phyloP scores from a whole-genome alignment of 2,329 filamentous ascomycete genomes.

The Rhynchosporium secalis region DNA sequence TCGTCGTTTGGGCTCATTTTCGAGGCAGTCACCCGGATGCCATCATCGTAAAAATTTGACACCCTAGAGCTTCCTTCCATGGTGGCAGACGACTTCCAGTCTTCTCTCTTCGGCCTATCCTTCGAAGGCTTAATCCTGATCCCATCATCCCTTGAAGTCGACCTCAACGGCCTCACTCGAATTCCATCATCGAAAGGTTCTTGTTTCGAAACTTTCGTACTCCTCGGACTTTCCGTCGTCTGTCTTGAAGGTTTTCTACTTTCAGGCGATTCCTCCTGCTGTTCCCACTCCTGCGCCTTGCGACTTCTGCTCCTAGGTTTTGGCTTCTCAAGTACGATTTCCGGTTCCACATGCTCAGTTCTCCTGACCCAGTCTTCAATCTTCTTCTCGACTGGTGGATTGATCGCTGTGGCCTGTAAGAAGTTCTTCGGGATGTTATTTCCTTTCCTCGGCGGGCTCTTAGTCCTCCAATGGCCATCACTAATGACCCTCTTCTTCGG shows the following conservation, averaged over 20 bases:
- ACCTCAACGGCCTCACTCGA: constrained; percentile 42
- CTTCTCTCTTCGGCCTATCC: constrained; percentile 32
- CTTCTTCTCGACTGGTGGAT: constrained; percentile 58
- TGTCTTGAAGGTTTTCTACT: constrained; percentile 8
- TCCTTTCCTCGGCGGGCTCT: constrained; percentile 47
- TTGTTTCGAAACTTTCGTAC: constrained; percentile 26
- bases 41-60: constrained; percentile 22
- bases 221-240: constrained; percentile 12
- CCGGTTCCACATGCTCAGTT: constrained; percentile 21
- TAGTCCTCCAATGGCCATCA: constrained; percentile 80
- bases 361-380: constrained; percentile 59
- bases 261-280: constrained; percentile 7
- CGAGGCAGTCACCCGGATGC: constrained; percentile 33
- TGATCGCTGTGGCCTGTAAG: constrained; percentile 52
- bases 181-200: constrained; percentile 43
- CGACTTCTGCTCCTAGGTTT: constrained; percentile 11
- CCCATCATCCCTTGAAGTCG: constrained; percentile 26
- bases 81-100: constrained; percentile 28
- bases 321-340: constrained; percentile 17
- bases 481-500: constrained; percentile 92
- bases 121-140: constrained; percentile 33
- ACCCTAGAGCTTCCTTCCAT: constrained; percentile 23
- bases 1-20: constrained; percentile 33
- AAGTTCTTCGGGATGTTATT: constrained; percentile 58
- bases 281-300: constrained; percentile 15